Conservation (phyloP, 2,329 filamentous ascomycete genomes). For the Aspergillus latus region DNA sequence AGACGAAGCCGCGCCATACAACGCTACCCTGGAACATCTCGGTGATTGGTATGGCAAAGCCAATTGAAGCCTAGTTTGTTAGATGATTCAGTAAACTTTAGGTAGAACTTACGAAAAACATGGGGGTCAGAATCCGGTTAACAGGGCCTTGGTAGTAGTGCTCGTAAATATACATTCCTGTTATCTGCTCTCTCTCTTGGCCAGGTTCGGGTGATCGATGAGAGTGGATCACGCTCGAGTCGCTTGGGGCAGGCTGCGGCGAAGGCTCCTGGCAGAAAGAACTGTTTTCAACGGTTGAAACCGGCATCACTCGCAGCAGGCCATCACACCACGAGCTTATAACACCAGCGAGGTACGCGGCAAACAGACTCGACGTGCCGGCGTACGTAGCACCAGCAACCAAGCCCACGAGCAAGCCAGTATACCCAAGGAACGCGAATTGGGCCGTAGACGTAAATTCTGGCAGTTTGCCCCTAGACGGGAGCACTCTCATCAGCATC, state of each 20-base stretch:
- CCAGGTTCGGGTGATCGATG: no score
- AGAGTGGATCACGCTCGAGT: not conserved
- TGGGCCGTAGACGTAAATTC: slow-evolving; percentile 13
- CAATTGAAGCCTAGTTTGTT: slow-evolving; percentile 55
- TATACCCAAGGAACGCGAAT: slow-evolving; percentile 45
- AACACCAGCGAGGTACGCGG: slow-evolving; percentile 58
- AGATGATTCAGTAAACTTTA: not conserved
- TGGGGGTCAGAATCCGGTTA: slow-evolving; percentile 61
- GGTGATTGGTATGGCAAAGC: slow-evolving; percentile 74
- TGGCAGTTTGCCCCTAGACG: slow-evolving; percentile 12
- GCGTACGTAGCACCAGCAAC: slow-evolving; percentile 54
- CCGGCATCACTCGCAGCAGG: not conserved
- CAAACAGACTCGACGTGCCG: slow-evolving; percentile 57
- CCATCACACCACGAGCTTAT: slow-evolving; percentile 53
- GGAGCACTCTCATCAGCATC: slow-evolving; percentile 8
- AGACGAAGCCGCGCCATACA: slow-evolving; percentile 72
- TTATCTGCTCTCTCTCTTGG: slow-evolving; percentile 12
- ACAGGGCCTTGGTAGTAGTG: slow-evolving; percentile 49
- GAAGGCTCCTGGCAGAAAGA: not conserved
- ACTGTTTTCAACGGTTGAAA: not conserved
- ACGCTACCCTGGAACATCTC: slow-evolving; percentile 64
- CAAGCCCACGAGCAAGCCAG: slow-evolving; percentile 46
- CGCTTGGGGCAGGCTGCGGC: not conserved
- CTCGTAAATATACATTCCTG: slow-evolving; percentile 41
- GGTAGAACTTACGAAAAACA: slow-evolving; percentile 64